Conservation (phyloP, 139 green algal genomes). For the Chlamydomonas urium region DNA sequence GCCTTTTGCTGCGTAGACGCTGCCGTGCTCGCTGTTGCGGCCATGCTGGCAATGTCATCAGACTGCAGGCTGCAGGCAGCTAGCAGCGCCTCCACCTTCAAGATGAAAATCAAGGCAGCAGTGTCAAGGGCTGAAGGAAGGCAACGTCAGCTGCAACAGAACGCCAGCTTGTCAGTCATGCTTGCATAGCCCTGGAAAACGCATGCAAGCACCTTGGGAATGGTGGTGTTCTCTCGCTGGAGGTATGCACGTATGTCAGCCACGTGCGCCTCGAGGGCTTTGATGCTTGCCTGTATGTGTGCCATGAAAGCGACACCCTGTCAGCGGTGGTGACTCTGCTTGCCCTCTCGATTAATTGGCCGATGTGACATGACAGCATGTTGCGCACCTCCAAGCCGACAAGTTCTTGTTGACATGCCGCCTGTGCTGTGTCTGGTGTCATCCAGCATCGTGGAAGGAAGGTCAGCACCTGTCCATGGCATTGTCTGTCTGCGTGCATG, state of each 20-base stretch:
- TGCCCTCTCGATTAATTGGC: too few species aligned
- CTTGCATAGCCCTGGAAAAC: background rate
- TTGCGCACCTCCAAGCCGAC: too few species aligned
- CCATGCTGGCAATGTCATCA: background rate
- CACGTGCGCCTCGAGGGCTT: conserved; percentile 4
- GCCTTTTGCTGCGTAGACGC: background rate
- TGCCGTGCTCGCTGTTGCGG: background rate
- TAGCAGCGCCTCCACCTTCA: conserved; percentile 10
- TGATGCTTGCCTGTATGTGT: conserved; percentile 8
- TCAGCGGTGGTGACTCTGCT: too few species aligned
- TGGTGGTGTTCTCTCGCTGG: background rate
- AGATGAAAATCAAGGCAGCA: background rate
- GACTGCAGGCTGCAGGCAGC: conserved; percentile 9
- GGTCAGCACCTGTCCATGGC: too few species aligned
- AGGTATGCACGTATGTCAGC: conserved; percentile 3
- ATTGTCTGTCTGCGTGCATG: too few species aligned
- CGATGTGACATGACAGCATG: too few species aligned
- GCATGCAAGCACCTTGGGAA: conserved; percentile 3
- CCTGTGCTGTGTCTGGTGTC: too few species aligned
- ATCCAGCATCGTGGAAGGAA: too few species aligned
- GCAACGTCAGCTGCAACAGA: background rate
- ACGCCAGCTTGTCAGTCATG: background rate
- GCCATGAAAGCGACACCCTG: too few species aligned
- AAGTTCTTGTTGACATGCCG: too few species aligned
- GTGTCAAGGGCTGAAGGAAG: background rate